phyloP scores from a whole-genome alignment of 106 monocot genomes.

The Acorus calamus region DNA sequence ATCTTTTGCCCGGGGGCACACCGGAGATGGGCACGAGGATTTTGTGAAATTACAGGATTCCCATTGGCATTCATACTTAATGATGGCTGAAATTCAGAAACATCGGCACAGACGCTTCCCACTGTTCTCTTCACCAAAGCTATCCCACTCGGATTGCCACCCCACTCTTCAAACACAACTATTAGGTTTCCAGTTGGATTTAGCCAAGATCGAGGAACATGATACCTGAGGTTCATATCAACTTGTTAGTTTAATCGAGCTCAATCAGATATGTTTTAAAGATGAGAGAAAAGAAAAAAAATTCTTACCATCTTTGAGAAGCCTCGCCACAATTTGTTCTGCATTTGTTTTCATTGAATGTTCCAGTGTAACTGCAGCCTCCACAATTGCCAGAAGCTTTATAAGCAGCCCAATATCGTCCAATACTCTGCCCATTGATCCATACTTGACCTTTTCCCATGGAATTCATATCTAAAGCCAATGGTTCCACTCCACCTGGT shows the following conservation, averaged over 20 bases:
- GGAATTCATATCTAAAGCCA: constrained; percentile 81
- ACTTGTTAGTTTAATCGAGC: neutral
- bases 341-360: constrained; percentile 73
- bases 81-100: constrained; percentile 36
- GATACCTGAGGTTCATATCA: constrained; percentile 43
- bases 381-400: constrained; percentile 57
- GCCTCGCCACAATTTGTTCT: constrained; percentile 72
- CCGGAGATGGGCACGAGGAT: constrained; percentile 49
- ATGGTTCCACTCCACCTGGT: constrained; percentile 67
- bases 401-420: constrained; percentile 89
- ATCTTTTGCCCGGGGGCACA: constrained; percentile 67
- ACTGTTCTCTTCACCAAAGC: constrained; percentile 56
- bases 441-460: constrained; percentile 98
- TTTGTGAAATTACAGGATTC: neutral
- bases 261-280: neutral
- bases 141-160: constrained; percentile 63
- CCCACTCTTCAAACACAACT: constrained; percentile 89
- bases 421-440: constrained; percentile 88
- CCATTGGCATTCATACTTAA: constrained; percentile 41
- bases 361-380: constrained; percentile 62
- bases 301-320: constrained; percentile 76
- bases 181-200: constrained; percentile 68
- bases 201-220: constrained; percentile 86
- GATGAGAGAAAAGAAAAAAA: neutral
- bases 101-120: constrained; percentile 45